phyloP scores from a whole-genome alignment of 176 grass and related monocot species.

The Oryza meyeriana region DNA sequence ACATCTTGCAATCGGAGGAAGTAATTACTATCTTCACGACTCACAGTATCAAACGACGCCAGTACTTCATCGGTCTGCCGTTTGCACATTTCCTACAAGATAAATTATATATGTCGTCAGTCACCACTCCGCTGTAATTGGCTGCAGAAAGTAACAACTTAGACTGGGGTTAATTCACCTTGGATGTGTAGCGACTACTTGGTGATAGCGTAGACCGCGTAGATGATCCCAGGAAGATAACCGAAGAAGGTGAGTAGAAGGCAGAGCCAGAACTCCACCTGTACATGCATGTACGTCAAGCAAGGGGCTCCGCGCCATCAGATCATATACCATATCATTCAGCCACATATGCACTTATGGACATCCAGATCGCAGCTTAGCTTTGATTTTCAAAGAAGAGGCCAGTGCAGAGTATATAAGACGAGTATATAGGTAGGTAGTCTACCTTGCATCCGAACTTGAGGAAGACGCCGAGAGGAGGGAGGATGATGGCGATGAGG shows the following conservation, averaged over 20 bases:
- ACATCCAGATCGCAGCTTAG: too few relatives aligned
- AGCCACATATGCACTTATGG: too few relatives aligned
- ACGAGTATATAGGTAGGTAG: too few relatives aligned
- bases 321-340: too few relatives aligned
- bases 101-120: neutral
- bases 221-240: conserved; percentile 31
- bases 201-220: conserved; percentile 34
- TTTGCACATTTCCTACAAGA: neutral
- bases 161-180: neutral
- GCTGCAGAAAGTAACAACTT: neutral
- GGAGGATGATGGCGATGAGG: conserved; percentile 59
- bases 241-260: conserved; percentile 32
- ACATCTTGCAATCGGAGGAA: too few relatives aligned
- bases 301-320: too few relatives aligned
- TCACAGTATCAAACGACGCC: neutral
- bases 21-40: neutral
- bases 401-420: too few relatives aligned
- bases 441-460: conserved; percentile 43
- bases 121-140: neutral
- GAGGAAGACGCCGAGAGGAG: conserved; percentile 61
- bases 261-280: conserved; percentile 36
- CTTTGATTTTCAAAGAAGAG: too few relatives aligned
- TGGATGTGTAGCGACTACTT: neutral
- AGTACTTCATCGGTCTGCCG: neutral
- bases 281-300: neutral